Percentiles rank a stretch among this genome's conserved stretches.
phyloP scores from a whole-genome alignment of 352 stramenopile species.

The Albugo candida region DNA sequence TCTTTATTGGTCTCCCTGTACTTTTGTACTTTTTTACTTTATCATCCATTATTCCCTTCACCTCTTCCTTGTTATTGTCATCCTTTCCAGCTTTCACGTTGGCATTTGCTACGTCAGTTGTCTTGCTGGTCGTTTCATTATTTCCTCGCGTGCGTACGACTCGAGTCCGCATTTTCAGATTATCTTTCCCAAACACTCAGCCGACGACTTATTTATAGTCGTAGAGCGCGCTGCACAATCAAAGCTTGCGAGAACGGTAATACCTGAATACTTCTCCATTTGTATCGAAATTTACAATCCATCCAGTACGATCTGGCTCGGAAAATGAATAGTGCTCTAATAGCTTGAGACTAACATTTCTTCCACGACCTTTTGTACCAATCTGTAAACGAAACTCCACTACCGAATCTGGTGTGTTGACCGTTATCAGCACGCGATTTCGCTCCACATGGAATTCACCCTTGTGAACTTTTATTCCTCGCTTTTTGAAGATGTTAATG shows the following conservation, averaged over 20 bases:
- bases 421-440: conserved; percentile 41
- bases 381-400: conserved; percentile 54
- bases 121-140: too few relatives aligned
- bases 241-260: conserved; percentile 46
- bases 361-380: conserved; percentile 19
- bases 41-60: background rate
- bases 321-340: conserved; percentile 56
- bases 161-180: too few relatives aligned
- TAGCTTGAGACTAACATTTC: conserved; percentile 37
- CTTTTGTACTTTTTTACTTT: too few relatives aligned
- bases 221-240: background rate
- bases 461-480: conserved; percentile 22
- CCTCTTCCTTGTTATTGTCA: conserved; percentile 1
- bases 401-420: conserved; percentile 41
- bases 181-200: too few relatives aligned
- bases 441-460: conserved; percentile 45
- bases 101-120: too few relatives aligned
- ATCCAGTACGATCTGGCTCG: conserved; percentile 36
- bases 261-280: conserved; percentile 56
- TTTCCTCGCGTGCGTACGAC: background rate
- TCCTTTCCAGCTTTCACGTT: background rate
- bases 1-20: too few relatives aligned
- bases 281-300: conserved; percentile 50
- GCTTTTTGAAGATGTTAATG: conserved; percentile 12
- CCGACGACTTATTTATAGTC: too few relatives aligned